phyloP scores from a whole-genome alignment of 768 basidiomycete species.

The Boletus rex-veris region DNA sequence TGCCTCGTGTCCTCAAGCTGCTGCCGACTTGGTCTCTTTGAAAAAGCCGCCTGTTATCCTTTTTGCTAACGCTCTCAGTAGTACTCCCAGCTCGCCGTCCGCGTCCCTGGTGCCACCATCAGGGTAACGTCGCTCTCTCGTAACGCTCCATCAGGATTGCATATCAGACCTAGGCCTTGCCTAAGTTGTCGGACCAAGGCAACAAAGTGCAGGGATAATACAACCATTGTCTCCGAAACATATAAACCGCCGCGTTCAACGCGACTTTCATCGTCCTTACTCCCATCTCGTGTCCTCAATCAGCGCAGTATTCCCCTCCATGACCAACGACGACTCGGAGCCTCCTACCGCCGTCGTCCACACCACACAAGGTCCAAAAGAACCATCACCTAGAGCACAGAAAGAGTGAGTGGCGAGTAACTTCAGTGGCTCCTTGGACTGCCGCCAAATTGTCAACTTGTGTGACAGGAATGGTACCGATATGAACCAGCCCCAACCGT shows the following conservation, averaged over 20 bases:
- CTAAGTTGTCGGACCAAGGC: too few relatives aligned
- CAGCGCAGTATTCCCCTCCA: neutral
- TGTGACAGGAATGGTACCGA: conserved; percentile 2
- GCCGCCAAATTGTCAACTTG: neutral
- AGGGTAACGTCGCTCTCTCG: conserved; percentile 4
- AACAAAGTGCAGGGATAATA: neutral
- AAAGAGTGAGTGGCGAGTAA: conserved; percentile 10
- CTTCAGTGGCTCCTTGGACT: neutral
- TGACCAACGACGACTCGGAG: conserved; percentile 5
- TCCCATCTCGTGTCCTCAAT: neutral
- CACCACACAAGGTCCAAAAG: conserved; percentile 13
- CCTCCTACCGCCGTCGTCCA: conserved; percentile 1
- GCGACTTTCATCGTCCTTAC: neutral
- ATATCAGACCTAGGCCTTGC: neutral
- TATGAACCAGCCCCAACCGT: neutral
- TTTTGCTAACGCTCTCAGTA: too few relatives aligned
- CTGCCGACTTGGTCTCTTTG: too few relatives aligned
- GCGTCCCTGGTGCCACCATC: neutral
- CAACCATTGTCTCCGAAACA: conserved; percentile 4
- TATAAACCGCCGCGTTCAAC: conserved; percentile 4
- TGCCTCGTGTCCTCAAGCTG: conserved; percentile 8
- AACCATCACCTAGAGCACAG: neutral
- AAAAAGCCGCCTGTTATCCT: too few relatives aligned
- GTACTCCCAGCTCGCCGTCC: too few relatives aligned
- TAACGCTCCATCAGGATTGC: neutral